Evolutionary conservation across 352 stramenopile species (phyloP).

Genomic region (Globisporangium mamillatum): DNA sequence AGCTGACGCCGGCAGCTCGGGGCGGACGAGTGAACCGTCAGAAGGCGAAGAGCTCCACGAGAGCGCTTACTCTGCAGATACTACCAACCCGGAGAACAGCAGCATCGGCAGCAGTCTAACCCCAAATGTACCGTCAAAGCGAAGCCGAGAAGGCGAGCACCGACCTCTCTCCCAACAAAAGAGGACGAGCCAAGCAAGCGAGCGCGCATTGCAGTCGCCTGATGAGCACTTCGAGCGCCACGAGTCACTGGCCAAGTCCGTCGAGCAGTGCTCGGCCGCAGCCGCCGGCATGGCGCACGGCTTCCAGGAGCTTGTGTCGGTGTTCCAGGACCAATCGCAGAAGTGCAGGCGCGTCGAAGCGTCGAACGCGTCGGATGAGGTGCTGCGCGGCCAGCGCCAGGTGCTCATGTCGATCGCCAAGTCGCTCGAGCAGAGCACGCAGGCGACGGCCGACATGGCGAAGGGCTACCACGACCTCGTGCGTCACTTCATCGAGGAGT

Average conservation of each 20-base stretch:
- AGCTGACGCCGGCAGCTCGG: neutral
- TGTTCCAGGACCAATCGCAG: constrained; percentile 33
- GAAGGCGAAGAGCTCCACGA: neutral
- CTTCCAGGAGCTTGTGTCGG: constrained; percentile 37
- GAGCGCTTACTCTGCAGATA: too few species aligned
- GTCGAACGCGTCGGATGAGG: constrained; percentile 7
- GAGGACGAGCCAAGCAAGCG: neutral
- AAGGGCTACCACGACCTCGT: constrained; percentile 41
- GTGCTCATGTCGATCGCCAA: constrained; percentile 36
- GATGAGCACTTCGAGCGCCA: neutral
- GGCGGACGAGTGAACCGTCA: neutral
- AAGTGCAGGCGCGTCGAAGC: constrained; percentile 23
- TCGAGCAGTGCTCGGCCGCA: constrained; percentile 49
- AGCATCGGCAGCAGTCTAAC: neutral
- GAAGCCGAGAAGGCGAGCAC: neutral
- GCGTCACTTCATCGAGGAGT: constrained; percentile 26
- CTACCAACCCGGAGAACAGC: neutral
- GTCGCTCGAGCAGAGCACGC: constrained; percentile 45
- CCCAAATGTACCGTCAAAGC: neutral
- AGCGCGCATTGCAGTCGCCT: neutral
- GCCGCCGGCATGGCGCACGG: constrained; percentile 40
- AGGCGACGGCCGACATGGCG: constrained; percentile 39
- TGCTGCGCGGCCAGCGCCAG: constrained; percentile 22
- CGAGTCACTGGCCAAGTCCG: constrained; percentile 31
- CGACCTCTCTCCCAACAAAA: constrained; percentile 15